Evolutionary conservation across 2,329 filamentous ascomycete species (phyloP), one percentile per base, ranked within the genome.

Genomic region (Diaporthe velutina): DNA sequence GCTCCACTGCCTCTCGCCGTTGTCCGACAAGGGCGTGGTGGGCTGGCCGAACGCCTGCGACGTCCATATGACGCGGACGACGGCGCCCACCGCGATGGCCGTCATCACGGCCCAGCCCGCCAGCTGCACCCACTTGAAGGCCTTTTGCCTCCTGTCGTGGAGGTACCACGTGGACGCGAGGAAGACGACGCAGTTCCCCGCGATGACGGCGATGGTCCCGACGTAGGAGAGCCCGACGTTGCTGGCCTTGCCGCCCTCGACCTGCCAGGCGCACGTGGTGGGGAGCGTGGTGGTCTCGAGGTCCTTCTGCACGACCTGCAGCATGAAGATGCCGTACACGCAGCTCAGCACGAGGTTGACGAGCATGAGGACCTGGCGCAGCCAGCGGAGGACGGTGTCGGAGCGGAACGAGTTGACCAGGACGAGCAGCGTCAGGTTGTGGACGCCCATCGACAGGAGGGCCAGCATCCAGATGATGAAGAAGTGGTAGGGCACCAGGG

Each of bases 381-480:
- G 83, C 91, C 91, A 93, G 60, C 91, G 86, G 67, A 93, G 83
- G 0, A 93, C 90, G 89, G 90, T 91, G 81, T 93, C 91, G 40
- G 91, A 84, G 77, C 90, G 90, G 83, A 92, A 93, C 79, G 93
- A 91, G 79, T 89, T 89, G 2, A 91, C 90, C 45, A 93, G 86
- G 1, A 90, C 90, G n/a, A 93, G 85, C 22, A 93, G 83, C 0
- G 91, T 90, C 6, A 90, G 87, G 74, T 93, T 91, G 81, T 93
- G 92, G 3, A 92, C 92, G 1, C 90, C 90, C 77, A 90, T 93
- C 22, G 90, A 90, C 10, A 93, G 85, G 17, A 93, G 82, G 0
- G 90, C 90, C 2, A 93, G 84, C 84, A 93, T 91, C 75, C 73
- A 93, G 77, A 93, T 89, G 72, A 93, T 87, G 84, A 93, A 93